These are phyloP conservation scores for Salvia hispanica DNA, from an alignment of 257 asterid species.

Conservation along the genomic window DNA sequence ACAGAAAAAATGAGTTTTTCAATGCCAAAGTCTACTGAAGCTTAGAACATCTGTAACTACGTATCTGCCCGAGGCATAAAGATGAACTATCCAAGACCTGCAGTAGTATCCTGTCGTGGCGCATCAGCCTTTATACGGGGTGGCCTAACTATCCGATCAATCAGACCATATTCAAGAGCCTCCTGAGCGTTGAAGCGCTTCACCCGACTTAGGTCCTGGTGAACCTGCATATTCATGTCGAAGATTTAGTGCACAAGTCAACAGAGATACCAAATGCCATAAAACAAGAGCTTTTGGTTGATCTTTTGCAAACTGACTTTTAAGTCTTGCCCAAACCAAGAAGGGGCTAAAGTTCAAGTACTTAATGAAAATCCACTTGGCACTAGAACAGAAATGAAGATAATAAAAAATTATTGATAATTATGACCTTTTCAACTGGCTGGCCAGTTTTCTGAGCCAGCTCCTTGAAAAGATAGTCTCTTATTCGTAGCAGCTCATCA, in stretches of 20 bases:
- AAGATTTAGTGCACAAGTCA: conserved; percentile 14
- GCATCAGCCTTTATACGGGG: conserved; percentile 43
- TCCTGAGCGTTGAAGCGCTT: conserved; percentile 73
- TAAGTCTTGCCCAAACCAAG: too few relatives aligned
- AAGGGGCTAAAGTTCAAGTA: too few relatives aligned
- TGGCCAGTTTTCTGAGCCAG: conserved; percentile 86
- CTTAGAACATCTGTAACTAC: conserved; percentile 2
- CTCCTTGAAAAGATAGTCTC: conserved; percentile 90
- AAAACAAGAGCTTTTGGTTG: too few relatives aligned
- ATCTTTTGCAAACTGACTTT: too few relatives aligned
- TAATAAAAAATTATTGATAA: background rate
- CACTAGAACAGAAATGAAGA: background rate
- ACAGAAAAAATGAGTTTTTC: conserved; percentile 12
- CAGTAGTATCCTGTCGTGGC: conserved; percentile 32
- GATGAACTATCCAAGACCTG: conserved; percentile 34
- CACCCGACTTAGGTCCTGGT: conserved; percentile 66
- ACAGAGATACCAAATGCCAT: background rate
- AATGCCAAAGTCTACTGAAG: background rate
- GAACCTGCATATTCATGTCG: conserved; percentile 49
- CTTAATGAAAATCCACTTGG: background rate
- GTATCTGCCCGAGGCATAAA: background rate
- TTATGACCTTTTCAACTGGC: conserved; percentile 69
- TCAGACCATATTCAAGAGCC: conserved; percentile 90
- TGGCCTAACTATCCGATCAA: conserved; percentile 79
- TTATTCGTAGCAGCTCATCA: conserved; percentile 77